Evolutionary conservation across 257 asterid species (phyloP), one percentile per base, ranked within the genome.

Genomic region (Marsdenia floribunda): DNA sequence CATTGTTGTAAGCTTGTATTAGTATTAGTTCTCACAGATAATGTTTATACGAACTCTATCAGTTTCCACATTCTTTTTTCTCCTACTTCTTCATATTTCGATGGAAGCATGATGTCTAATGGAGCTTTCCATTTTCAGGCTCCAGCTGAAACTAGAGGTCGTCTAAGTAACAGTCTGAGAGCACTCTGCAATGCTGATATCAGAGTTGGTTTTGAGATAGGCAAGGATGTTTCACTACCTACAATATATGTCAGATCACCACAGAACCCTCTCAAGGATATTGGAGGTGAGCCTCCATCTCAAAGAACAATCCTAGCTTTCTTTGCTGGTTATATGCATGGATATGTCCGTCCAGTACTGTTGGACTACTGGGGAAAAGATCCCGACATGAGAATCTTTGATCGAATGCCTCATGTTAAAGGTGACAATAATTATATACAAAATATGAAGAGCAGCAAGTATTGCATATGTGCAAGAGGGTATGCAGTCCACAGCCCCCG

Each of bases 241-340:
- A 76, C 79, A 37, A 80, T 84, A 21, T 63, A 84, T 35, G 74
- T 87, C 1, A 79, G 72, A 14, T 79, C 76, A 11, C 54, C 78
- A 10, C 50, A 63, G 76, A 76, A 77, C 69, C 87, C 88, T 52
- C 72, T 73, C n/a, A 80, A 54, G 5, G 73, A 77, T 2, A 37
- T 81, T 64, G 87, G 87, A 42, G 87, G 86, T 7, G 64, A 77
- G 11, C 76, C 82, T 42, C 68, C 79, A 2, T 53, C 79, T 19
- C 58, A 75, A 57, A 61, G 86, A 54, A 58, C 35, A 16, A 77
- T 71, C 12, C 83, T 84, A 2, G 86, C 87, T 9, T 87, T 87
- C 80, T 87, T 84, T 67, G 83, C 90, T 5, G 90, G 90, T 3
- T 70, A 79, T 60, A 80, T 87, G 87, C 88, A 84, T 40, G 88